Conservation (phyloP, 345 rosid genomes). For the Eutrema heterophyllum region DNA sequence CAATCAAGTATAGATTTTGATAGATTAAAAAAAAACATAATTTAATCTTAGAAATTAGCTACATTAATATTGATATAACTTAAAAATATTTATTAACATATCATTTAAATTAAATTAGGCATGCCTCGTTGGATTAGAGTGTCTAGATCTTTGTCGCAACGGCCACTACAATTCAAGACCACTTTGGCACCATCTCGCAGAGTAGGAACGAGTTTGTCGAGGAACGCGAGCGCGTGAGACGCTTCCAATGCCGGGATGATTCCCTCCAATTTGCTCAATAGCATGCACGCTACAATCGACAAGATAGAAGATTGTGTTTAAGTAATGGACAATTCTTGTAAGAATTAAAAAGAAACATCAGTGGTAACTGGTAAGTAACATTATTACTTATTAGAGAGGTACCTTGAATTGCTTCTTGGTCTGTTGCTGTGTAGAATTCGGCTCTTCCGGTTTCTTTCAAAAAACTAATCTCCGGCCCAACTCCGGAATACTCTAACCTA, state of each 20-base stretch:
- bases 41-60: too few relatives aligned
- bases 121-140: conserved; percentile 21
- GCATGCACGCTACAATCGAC: conserved; percentile 42
- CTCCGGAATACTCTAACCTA: conserved; percentile 81
- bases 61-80: too few relatives aligned
- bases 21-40: neutral
- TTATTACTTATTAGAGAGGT: conserved; percentile 17
- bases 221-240: conserved; percentile 72
- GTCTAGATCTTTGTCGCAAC: conserved; percentile 61
- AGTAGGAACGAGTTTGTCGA: conserved; percentile 64
- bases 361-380: neutral
- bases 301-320: neutral
- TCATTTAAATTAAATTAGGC: too few relatives aligned
- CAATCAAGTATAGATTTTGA: neutral
- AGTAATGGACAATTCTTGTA: neutral
- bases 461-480: conserved; percentile 73
- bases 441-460: conserved; percentile 67
- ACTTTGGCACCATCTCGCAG: conserved; percentile 49
- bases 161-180: conserved; percentile 67
- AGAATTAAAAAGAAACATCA: neutral
- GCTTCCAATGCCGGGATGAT: conserved; percentile 77
- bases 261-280: conserved; percentile 61
- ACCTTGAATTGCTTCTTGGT: conserved; percentile 76
- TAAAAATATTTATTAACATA: too few relatives aligned
- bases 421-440: conserved; percentile 59